Conservation (phyloP, 768 basidiomycete species). For the Rubroboletus satanas region DNA sequence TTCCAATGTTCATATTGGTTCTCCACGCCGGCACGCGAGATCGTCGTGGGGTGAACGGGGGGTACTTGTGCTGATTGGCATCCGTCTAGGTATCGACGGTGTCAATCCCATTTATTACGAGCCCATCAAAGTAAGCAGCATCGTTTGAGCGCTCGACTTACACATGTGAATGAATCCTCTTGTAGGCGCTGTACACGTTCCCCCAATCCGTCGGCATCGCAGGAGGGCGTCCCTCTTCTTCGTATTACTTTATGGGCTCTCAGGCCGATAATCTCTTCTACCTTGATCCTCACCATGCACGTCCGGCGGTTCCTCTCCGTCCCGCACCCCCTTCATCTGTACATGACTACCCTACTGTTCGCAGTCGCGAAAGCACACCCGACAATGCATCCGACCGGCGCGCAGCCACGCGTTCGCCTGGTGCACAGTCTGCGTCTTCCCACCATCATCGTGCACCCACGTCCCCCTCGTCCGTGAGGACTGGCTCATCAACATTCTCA, state of each 20-base stretch:
- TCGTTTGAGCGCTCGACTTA: neutral
- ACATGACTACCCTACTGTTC: constrained; percentile 21
- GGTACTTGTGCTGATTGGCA: constrained; percentile 82
- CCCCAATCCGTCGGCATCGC: constrained; percentile 97
- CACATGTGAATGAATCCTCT: neutral
- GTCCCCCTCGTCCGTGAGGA: constrained; percentile 50
- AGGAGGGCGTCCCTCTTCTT: constrained; percentile 93
- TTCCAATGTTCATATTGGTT: constrained; percentile 40
- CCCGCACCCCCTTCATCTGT: constrained; percentile 36
- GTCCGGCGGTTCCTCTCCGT: constrained; percentile 71
- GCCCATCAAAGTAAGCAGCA: constrained; percentile 58
- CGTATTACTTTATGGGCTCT: constrained; percentile 94
- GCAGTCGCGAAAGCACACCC: constrained; percentile 30
- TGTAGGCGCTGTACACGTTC: constrained; percentile 80
- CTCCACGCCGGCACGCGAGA: constrained; percentile 30
- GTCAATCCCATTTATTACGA: constrained; percentile 96
- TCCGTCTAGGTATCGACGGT: constrained; percentile 85
- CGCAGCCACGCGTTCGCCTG: constrained; percentile 25
- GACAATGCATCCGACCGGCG: constrained; percentile 30
- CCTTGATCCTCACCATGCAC: constrained; percentile 75
- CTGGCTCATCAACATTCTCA: constrained; percentile 48
- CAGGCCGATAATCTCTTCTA: constrained; percentile 88
- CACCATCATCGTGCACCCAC: constrained; percentile 39
- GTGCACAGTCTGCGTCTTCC: constrained; percentile 16
- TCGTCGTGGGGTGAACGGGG: constrained; percentile 74